Evolutionary conservation across 139 green algal genomes (phyloP).

Genomic region (Auxenochlorella pyrenoidosa): DNA sequence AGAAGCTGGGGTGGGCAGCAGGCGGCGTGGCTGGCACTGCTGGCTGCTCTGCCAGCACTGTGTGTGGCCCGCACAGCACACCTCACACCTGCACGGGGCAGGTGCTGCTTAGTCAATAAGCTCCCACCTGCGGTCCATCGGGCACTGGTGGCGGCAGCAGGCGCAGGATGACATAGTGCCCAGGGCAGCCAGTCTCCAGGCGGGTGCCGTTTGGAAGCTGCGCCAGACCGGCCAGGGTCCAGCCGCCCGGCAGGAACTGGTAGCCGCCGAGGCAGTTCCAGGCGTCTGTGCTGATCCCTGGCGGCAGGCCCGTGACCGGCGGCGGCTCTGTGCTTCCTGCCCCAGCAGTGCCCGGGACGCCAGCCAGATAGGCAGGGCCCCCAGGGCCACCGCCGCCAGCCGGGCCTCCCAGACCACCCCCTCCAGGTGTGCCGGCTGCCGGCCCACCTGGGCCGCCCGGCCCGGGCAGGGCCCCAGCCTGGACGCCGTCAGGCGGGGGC

Average conservation of each 20-base stretch:
- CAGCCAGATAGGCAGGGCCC: not conserved
- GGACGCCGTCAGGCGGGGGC: not conserved
- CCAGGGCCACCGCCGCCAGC: not conserved
- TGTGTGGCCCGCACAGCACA: no score
- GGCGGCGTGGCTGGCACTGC: no score
- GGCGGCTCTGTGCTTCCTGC: no score
- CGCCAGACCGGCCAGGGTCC: not conserved
- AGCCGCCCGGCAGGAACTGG: not conserved
- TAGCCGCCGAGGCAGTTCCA: constrained; percentile 13
- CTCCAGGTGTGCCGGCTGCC: not conserved
- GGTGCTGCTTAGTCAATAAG: no score
- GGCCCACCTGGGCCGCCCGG: not conserved
- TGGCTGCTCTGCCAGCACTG: no score
- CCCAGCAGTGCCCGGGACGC: no score
- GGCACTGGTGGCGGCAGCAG: not conserved
- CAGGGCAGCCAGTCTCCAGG: not conserved
- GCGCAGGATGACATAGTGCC: not conserved
- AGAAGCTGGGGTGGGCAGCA: no score
- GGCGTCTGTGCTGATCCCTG: not conserved
- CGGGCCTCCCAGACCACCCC: not conserved
- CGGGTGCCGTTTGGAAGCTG: not conserved
- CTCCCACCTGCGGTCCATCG: not conserved
- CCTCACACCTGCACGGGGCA: no score
- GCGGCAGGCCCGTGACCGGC: not conserved
- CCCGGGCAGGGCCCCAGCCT: not conserved